Conservation (phyloP, 345 rosid genomes). For the Eucalyptus marginata region DNA sequence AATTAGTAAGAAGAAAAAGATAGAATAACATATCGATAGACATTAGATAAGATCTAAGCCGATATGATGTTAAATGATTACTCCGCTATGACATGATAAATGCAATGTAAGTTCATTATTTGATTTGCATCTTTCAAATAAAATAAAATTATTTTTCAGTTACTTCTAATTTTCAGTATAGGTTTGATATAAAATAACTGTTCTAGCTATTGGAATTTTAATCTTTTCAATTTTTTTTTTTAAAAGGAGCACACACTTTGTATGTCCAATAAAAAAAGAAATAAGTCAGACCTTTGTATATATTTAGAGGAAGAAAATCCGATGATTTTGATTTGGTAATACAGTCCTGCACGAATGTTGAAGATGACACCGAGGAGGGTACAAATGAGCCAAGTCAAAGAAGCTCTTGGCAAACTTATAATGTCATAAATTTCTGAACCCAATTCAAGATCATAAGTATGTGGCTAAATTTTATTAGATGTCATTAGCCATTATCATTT, state of each 20-base stretch:
- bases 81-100: not conserved
- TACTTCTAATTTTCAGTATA: not conserved
- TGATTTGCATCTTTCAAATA: not conserved
- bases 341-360: not conserved
- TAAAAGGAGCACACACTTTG: not conserved
- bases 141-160: not conserved
- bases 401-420: not conserved
- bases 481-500: not conserved
- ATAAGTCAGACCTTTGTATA: not conserved
- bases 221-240: not conserved
- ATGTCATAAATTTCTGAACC: not conserved
- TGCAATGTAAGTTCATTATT: not conserved
- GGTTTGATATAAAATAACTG: not conserved
- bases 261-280: not conserved
- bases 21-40: not conserved
- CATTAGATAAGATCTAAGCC: not conserved
- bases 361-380: not conserved
- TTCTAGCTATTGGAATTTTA: not conserved
- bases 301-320: not conserved
- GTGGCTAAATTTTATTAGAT: not conserved
- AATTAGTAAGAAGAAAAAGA: not conserved
- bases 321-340: not conserved
- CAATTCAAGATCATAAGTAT: not conserved
- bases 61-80: not conserved
- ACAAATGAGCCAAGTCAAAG: not conserved